Evolutionary conservation across 2,329 filamentous ascomycete genomes (phyloP), one percentile per base, ranked within the genome.

Genomic region (Aspergillus jensenii): DNA sequence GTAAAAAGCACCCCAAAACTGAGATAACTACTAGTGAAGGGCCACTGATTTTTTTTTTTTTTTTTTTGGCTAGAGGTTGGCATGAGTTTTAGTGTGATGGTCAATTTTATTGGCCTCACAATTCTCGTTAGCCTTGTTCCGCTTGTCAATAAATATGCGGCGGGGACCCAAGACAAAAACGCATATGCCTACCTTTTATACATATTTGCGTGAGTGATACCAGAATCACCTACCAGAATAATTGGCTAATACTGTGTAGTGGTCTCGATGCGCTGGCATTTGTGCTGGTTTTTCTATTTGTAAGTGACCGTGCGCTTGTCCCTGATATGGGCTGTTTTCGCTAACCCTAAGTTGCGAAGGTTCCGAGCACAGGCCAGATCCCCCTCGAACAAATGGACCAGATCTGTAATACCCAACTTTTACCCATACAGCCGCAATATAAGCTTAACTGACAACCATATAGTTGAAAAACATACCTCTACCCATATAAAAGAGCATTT

Each of bases 51-150:
- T 31, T 31, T 27, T 27, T 9, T 17, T 9, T 17, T 9, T 23
- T 50, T 3, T 23, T 4, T 35, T 2, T 14, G n/a, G 11, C 12
- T 35, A 65, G 65, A 68, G 50, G 58, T 67, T 6, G 27, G 27
- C 3, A 31, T 31, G 27, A 31, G 27, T 1, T 31, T 31, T 31
- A 31, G 27, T 31, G 27, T 31, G 8, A 31, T 31, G 27, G 27
- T 31, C 27, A 31, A 31, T 31, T 31, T 31, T 31, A 55, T 66
- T 12, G 63, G 65, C 3, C 56, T 65, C 1, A 59, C 61, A 1
- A 43, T 66, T 8, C 33, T 66, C 31, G 59, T 67, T 2, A 56
- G 62, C 6, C 61, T 67, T 48, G 65, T 67, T 2, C 65, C 64
- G 8, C n/a, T n/a, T 17, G 15, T 17, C 39, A 40, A 40, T 15